Evolutionary conservation across 768 basidiomycete genomes (phyloP), one percentile per base, ranked within the genome.

Genomic region (Myochromella boudieri): DNA sequence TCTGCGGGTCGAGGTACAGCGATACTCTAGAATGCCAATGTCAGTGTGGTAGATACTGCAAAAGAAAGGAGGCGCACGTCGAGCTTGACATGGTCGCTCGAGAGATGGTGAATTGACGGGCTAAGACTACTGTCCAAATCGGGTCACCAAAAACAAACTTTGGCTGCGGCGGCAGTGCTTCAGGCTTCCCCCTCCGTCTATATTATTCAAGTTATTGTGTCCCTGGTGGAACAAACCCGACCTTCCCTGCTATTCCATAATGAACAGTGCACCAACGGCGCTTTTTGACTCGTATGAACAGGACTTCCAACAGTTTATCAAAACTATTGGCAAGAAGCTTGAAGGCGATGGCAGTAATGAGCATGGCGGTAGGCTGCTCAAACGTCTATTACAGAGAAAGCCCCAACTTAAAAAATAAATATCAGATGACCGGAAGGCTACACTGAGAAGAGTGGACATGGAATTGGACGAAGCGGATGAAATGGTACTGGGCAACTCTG

Each of bases 391-490:
- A n/a, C n/a, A n/a, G n/a, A n/a, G n/a, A n/a, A n/a, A n/a, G n/a
- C n/a, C n/a, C n/a, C n/a, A n/a, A n/a, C n/a, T n/a, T n/a, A n/a
- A n/a, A n/a, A n/a, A n/a, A n/a, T n/a, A n/a, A n/a, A n/a, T n/a
- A 11, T 5, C n/a, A 94, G 93, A 97, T 63, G 83, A 89, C 53
- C 81, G 85, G 39, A 92, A 90, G 66, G 76, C 89, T 0, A 73
- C 85, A 3, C 67, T 97, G 51, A 74, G 94, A 56, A 76, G 91
- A 51, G 87, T 91, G 18, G 91, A 95, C 62, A 91, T 94, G 81
- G 95, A 98, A 63, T 72, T 99, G 4, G 97, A 99, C 63, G 97
- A 99, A 67, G 95, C 95, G 0, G 95, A 97, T 56, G 97, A 98
- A 75, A 93, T 97, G 81, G 95, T 87, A 59, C 38, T n/a, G 10